Evolutionary conservation across 495 filamentous ascomycete species (phyloP), one percentile per base, ranked within the genome.

Genomic region (Amorphotheca resinae): DNA sequence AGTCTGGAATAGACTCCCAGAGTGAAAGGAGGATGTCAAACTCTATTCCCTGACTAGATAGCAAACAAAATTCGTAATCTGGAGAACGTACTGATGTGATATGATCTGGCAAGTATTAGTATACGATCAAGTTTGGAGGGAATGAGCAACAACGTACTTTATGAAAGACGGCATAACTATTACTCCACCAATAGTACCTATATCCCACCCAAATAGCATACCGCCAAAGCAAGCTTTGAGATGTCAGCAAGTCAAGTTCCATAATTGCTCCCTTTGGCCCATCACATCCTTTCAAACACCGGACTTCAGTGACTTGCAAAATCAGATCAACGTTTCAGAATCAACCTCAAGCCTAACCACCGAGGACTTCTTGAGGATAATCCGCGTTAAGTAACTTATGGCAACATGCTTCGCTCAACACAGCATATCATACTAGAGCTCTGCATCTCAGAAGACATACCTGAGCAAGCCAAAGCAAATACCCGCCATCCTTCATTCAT

Each of bases 131-230:
- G 7, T 30, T 30, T 30, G 26, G n/a, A n/a, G n/a, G n/a, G n/a
- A n/a, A n/a, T n/a, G n/a, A n/a, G n/a, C n/a, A 33, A 1, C 31
- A 12, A 46, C 37, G 12, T 63, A 66, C 58, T 65, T 51, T 33
- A 65, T 69, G 46, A 71, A 73, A 32, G 49, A 51, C 9, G 56
- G 51, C 51, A 74, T 57, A 17, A 62, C 63, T 37, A 82, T 65
- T 41, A 82, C 74, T 49, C 77, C 77, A 12, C 77, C 77, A 47
- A 81, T 82, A 30, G 77, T 73, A 42, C 76, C 75, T 46, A 73
- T 78, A 48, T 67, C 68, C 70, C 77, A 75, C 16, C 78, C 78
- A 40, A 82, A 81, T 18, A 78, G 68, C 74, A 80, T 84, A 46
- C 82, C 83, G 32, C 82, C 83, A 47, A 84, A 88, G 61, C 82